Base-by-base conservation (phyloP, 768 basidiomycete species). In the Boletus sp. region DNA sequence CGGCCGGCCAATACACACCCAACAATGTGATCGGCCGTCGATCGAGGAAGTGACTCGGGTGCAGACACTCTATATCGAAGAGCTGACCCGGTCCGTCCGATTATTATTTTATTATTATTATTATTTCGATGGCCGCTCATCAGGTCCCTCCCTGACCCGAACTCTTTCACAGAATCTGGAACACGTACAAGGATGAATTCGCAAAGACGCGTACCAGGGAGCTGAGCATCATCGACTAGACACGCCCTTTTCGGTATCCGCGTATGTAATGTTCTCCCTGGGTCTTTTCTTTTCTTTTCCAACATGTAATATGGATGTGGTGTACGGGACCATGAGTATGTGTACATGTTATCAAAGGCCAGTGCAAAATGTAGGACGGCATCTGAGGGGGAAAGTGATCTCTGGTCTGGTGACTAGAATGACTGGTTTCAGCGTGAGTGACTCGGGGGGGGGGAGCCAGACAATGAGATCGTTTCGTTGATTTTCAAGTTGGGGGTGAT, bases 121-220 rank as follows among this genome's bases (percentile, higher is more conserved):
- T 25, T 29, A 19, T 23, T 34, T 35, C 51, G 17, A 29, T 33
- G 32, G 14, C 54, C 39, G 50, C 38, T 54, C 10, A 48, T 35
- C 21, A 42, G 15, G 9, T 46, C 50, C 50, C 35, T 49, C 25
- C 35, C 47, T 59, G 33, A 67, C 30, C 17, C 37, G 4, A 40
- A 25, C 5, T 25, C 11, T 19, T 32, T 13, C 15, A 27, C 62
- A 97, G 94, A 47, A 96, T 98, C 59, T 98, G 95, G 95, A 82
- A 98, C 67, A 85, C 87, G 7, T 96, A 98, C 76, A 98, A 98
- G 72, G 89, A 98, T 66, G 80, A 87, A 50, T 97, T 95, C 64
- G 95, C 95, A 32, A 86, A 90, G 65, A 79, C 90, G 29, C 79
- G 94, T 40, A 82, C 83, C 52, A 78, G 82, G 58, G 90, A 93